Conservation (phyloP, 768 basidiomycete genomes). For the Coprinopsis strossmayeri region DNA sequence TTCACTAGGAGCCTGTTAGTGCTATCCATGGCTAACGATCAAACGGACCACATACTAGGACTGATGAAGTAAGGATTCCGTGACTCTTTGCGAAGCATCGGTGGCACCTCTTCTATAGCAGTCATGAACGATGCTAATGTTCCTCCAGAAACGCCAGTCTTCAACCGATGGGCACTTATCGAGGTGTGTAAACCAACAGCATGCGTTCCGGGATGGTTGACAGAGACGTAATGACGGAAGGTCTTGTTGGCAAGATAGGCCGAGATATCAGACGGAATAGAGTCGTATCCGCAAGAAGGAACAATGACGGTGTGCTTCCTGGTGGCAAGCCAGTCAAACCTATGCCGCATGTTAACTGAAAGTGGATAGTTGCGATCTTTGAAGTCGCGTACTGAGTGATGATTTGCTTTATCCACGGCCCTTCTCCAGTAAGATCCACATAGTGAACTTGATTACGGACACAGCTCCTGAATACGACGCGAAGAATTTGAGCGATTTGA, state of each 20-base stretch:
- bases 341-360: slow-evolving; percentile 21
- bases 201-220: slow-evolving; percentile 14
- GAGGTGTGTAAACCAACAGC: slow-evolving; percentile 41
- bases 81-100: slow-evolving; percentile 26
- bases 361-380: slow-evolving; percentile 1
- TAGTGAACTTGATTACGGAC: slow-evolving; percentile 73
- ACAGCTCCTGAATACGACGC: slow-evolving; percentile 48
- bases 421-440: slow-evolving; percentile 78
- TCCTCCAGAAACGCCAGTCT: slow-evolving; percentile 58
- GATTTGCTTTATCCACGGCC: slow-evolving; percentile 57
- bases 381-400: slow-evolving; percentile 43
- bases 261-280: slow-evolving; percentile 66
- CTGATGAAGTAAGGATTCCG: slow-evolving; percentile 30
- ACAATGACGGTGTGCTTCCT: slow-evolving; percentile 71
- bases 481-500: background rate
- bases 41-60: slow-evolving; percentile 25
- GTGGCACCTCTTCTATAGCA: slow-evolving; percentile 31
- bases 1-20: slow-evolving; percentile 16
- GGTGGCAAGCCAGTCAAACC: slow-evolving; percentile 66
- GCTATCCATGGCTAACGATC: background rate
- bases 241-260: slow-evolving; percentile 66
- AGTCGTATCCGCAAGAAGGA: slow-evolving; percentile 74
- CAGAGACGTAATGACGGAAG: slow-evolving; percentile 38
- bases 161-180: slow-evolving; percentile 41
- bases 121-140: slow-evolving; percentile 41